A percentile compares a stretch with the other conserved stretches of the same genome.
Evolutionary conservation across 2,329 filamentous ascomycete species (phyloP).

Genomic region (Nannizzia gypsea): DNA sequence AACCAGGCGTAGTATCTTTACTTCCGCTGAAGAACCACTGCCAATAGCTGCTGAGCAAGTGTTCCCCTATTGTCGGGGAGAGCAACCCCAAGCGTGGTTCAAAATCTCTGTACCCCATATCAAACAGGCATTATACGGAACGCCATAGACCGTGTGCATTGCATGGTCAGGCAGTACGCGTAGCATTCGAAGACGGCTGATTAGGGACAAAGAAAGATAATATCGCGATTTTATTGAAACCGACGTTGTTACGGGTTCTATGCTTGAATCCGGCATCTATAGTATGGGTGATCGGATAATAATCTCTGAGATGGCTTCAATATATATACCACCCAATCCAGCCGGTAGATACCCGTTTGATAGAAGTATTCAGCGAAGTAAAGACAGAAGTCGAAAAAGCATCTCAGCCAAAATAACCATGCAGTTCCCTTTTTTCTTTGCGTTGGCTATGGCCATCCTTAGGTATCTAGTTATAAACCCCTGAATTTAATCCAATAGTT

Average conservation of each 20-base stretch:
- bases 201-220: neutral
- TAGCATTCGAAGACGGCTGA: neutral
- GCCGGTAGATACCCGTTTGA: neutral
- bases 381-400: neutral
- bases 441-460: neutral
- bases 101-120: neutral
- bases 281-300: neutral
- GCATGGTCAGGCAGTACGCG: neutral
- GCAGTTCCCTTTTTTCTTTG: neutral
- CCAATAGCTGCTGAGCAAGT: neutral
- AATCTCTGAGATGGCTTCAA: neutral
- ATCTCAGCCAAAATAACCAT: neutral
- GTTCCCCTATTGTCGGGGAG: neutral
- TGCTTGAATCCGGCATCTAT: neutral
- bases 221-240: neutral
- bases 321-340: neutral
- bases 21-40: neutral
- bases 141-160: neutral
- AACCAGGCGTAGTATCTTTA: neutral
- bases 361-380: neutral
- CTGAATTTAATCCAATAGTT: neutral
- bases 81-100: neutral
- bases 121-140: neutral
- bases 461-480: neutral
- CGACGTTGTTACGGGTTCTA: neutral